Percentiles rank a stretch among this genome's conserved stretches.
Conservation (phyloP, 225 moss, liverwort and hornwort species). For the Marchantia paleacea region DNA sequence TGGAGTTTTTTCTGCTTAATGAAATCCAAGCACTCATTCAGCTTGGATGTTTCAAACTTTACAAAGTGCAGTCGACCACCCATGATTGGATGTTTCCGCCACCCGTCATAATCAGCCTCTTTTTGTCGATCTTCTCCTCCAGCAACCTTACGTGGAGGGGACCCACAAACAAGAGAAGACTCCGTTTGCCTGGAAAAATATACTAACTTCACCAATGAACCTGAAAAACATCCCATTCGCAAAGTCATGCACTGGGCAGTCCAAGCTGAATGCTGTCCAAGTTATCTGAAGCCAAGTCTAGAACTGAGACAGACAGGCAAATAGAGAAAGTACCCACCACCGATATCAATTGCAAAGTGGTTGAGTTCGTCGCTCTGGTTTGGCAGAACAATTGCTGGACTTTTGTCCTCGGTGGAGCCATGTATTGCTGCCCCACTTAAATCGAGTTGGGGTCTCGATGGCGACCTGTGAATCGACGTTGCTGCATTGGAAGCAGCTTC, state of each 20-base stretch:
- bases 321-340: conserved; percentile 26
- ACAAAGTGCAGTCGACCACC: conserved; percentile 91
- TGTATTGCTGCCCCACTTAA: conserved; percentile 80
- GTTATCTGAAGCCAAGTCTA: background rate
- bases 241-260: background rate
- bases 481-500: conserved; percentile 15
- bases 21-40: conserved; percentile 85
- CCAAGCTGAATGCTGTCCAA: too few species aligned
- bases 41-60: conserved; percentile 79
- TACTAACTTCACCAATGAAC: conserved; percentile 85
- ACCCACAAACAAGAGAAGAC: background rate
- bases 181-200: conserved; percentile 79
- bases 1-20: conserved; percentile 76
- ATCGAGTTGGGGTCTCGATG: conserved; percentile 66
- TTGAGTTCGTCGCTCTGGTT: conserved; percentile 92
- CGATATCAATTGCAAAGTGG: conserved; percentile 85
- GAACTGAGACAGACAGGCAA: too few species aligned
- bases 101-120: conserved; percentile 60
- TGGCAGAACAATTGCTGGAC: conserved; percentile 80
- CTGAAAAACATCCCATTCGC: conserved; percentile 20
- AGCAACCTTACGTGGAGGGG: conserved; percentile 38
- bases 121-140: conserved; percentile 37
- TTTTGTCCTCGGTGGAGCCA: conserved; percentile 77
- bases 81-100: conserved; percentile 71
- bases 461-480: conserved; percentile 37